A percentile compares a stretch with the other conserved stretches of the same genome.
Conservation (phyloP, 768 basidiomycete species). For the Clavulina sp. region DNA sequence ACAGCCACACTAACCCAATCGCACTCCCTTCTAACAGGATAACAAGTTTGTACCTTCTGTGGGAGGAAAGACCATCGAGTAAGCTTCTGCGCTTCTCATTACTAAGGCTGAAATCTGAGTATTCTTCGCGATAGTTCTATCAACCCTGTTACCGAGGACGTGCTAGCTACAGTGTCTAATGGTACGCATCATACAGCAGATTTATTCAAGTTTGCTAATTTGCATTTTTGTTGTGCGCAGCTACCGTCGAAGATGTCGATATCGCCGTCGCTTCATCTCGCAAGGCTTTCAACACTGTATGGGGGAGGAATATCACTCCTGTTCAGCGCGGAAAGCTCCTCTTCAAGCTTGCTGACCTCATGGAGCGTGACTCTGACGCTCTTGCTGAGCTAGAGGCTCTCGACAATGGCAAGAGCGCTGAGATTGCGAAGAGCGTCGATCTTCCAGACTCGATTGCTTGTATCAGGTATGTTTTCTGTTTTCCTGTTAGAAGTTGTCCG, state of each 20-base stretch:
- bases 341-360: conserved; percentile 76
- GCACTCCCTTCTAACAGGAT: neutral
- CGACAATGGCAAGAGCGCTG: conserved; percentile 86
- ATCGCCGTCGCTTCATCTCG: conserved; percentile 69
- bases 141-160: conserved; percentile 68
- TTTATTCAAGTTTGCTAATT: neutral
- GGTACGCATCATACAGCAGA: conserved; percentile 2
- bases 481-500: neutral
- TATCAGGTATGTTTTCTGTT: conserved; percentile 25
- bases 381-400: conserved; percentile 72
- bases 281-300: conserved; percentile 64
- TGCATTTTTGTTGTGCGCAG: conserved; percentile 20
- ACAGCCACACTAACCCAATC: neutral
- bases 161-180: conserved; percentile 39
- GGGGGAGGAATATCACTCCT: conserved; percentile 77
- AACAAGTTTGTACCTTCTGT: conserved; percentile 10
- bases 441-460: conserved; percentile 64
- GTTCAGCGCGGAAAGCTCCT: conserved; percentile 65
- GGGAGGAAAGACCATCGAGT: conserved; percentile 6
- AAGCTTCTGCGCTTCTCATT: neutral
- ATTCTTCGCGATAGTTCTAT: conserved; percentile 30
- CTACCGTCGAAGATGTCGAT: conserved; percentile 62
- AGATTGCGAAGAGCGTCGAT: conserved; percentile 47
- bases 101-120: neutral
- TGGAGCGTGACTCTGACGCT: conserved; percentile 66